Evolutionary conservation across 1,284 basidiomycete genomes (phyloP).

Genomic region (Butyriboletus appendiculatus): DNA sequence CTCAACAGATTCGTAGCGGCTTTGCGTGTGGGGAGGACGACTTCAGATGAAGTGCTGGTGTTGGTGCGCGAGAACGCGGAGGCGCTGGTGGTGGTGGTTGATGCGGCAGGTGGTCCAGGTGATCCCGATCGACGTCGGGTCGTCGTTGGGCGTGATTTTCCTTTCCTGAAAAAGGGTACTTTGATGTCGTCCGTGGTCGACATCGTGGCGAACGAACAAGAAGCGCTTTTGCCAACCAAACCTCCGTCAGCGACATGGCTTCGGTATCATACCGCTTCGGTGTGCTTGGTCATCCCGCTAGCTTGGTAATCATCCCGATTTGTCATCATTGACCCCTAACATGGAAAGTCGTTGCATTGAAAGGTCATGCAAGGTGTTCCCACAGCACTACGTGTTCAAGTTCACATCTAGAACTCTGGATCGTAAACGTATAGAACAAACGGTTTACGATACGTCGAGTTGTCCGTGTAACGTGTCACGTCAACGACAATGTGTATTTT

Average conservation of each 20-base stretch:
- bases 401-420: background rate
- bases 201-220: constrained; percentile 35
- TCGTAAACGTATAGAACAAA: background rate
- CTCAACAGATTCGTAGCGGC: constrained; percentile 68
- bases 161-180: constrained; percentile 88
- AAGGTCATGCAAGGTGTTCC: background rate
- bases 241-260: background rate
- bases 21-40: constrained; percentile 76
- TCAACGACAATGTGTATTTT: background rate
- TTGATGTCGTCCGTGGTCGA: constrained; percentile 45
- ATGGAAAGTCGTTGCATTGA: too few species aligned
- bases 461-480: background rate
- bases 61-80: constrained; percentile 40
- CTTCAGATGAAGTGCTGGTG: constrained; percentile 50
- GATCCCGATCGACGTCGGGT: constrained; percentile 65
- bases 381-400: background rate
- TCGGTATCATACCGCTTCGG: too few species aligned
- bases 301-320: constrained; percentile 14
- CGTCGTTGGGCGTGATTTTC: constrained; percentile 71
- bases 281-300: constrained; percentile 22
- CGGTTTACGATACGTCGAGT: background rate
- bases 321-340: constrained; percentile 13
- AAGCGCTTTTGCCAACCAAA: background rate
- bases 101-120: constrained; percentile 22
- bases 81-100: constrained; percentile 11